Conservation (phyloP, 163 green algal species). For the Scenedesmus sp. region DNA sequence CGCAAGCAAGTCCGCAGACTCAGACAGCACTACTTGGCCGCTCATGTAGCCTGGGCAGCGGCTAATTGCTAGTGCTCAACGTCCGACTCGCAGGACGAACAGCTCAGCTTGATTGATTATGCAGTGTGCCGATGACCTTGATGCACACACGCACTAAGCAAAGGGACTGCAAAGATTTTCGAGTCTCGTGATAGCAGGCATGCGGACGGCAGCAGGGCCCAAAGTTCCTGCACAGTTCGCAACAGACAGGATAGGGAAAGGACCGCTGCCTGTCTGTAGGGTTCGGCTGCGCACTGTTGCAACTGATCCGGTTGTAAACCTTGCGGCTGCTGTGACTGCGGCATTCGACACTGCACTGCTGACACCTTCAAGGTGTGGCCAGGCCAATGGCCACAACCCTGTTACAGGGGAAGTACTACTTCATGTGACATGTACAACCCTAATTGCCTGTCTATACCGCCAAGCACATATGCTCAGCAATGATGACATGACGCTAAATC, state of each 20-base stretch:
- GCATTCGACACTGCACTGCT: no score
- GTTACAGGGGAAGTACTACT: no score
- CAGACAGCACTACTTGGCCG: background rate
- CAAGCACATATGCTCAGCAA: no score
- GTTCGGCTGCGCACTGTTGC: no score
- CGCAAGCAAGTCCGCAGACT: background rate
- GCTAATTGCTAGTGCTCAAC: background rate
- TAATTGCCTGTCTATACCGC: no score
- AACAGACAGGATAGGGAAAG: background rate
- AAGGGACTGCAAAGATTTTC: background rate
- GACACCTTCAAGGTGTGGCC: no score
- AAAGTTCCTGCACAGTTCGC: background rate
- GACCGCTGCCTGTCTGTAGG: background rate
- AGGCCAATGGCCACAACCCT: no score
- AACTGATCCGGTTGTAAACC: no score
- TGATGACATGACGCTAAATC: no score
- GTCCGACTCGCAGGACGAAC: background rate
- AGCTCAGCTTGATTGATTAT: background rate
- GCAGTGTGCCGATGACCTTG: background rate
- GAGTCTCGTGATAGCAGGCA: background rate
- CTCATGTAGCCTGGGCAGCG: background rate
- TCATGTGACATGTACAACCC: no score
- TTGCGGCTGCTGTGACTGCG: no score
- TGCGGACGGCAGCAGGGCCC: background rate
- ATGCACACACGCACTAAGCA: background rate